These are phyloP conservation scores for Firmiana major DNA, from an alignment of 345 rosid species.

Conservation along the genomic window DNA sequence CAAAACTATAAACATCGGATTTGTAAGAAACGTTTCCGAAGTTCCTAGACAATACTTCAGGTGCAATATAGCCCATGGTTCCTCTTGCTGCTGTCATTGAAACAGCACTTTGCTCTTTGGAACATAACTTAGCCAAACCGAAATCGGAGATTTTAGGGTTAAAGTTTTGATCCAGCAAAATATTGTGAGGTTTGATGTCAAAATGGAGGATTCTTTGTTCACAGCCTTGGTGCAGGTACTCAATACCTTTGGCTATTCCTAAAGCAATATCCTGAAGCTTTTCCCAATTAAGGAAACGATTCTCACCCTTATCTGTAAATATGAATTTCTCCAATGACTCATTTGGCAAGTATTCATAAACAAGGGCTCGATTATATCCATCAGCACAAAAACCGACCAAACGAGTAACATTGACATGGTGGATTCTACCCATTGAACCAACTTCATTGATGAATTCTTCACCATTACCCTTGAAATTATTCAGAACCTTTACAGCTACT, in stretches of 20 bases:
- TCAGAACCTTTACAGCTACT: neutral
- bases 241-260: conserved; percentile 2
- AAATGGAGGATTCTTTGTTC: conserved; percentile 18
- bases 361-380: neutral
- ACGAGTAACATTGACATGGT: conserved; percentile 20
- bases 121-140: conserved; percentile 14
- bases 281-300: conserved; percentile 12
- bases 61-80: conserved; percentile 13
- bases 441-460: conserved; percentile 29
- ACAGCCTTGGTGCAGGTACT: conserved; percentile 11
- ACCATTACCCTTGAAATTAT: conserved; percentile 8
- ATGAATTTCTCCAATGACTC: conserved; percentile 22
- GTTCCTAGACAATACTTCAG: conserved; percentile 11
- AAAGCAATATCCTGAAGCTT: neutral
- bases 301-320: neutral
- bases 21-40: conserved; percentile 12
- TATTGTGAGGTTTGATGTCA: conserved; percentile 15
- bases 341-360: conserved; percentile 3
- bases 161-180: conserved; percentile 12
- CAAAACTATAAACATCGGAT: conserved; percentile 15
- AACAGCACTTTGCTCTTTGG: conserved; percentile 4
- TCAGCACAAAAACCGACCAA: conserved; percentile 18
- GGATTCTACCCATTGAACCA: conserved; percentile 18
- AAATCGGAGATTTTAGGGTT: conserved; percentile 17
- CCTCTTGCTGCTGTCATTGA: conserved; percentile 16